phyloP scores from a whole-genome alignment of 768 basidiomycete species.

The Naganishia vishniacii region DNA sequence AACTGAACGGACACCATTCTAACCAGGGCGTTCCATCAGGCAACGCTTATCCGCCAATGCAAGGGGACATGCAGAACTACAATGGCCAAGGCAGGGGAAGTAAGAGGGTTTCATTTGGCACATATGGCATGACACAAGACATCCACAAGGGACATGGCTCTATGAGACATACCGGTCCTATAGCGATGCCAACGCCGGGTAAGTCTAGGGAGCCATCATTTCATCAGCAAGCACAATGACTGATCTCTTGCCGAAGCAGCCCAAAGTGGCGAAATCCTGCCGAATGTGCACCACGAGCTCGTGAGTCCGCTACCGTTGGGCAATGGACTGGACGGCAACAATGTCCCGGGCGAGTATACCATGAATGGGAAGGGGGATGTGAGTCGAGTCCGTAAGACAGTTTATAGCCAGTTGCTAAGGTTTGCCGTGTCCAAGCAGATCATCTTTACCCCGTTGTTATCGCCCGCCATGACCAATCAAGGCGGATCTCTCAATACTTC shows the following conservation, averaged over 20 bases:
- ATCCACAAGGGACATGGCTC: background rate
- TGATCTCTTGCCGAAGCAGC: constrained; percentile 48
- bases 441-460: constrained; percentile 48
- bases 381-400: constrained; percentile 24
- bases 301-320: constrained; percentile 41
- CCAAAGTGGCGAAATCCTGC: constrained; percentile 57
- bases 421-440: constrained; percentile 30
- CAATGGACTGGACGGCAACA: background rate
- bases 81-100: constrained; percentile 35
- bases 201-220: constrained; percentile 32
- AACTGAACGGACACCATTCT: constrained; percentile 33
- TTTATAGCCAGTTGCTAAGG: background rate
- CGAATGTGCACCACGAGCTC: constrained; percentile 33
- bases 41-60: constrained; percentile 25
- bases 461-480: constrained; percentile 45
- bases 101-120: constrained; percentile 14
- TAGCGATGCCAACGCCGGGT: constrained; percentile 63
- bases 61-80: background rate
- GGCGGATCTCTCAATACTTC: constrained; percentile 16
- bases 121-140: background rate
- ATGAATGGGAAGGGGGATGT: constrained; percentile 38
- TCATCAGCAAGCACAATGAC: background rate
- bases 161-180: background rate
- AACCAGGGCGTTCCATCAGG: constrained; percentile 27
- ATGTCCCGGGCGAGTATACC: constrained; percentile 23